Base-by-base conservation (phyloP, 257 asterid genomes). In the Vinca minor region DNA sequence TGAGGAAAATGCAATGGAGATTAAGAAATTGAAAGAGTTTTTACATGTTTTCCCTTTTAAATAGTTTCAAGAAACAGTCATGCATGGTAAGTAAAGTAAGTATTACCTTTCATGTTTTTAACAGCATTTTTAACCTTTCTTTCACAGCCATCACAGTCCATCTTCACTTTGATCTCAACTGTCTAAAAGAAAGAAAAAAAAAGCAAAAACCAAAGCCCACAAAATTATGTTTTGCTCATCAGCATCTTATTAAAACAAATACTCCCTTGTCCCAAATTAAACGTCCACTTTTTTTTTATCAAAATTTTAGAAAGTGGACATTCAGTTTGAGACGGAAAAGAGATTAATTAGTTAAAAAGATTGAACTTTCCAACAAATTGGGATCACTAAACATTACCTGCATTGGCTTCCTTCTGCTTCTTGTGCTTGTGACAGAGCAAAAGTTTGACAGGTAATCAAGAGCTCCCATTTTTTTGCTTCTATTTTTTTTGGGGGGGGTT, bases 121-220 rank as follows among this genome's bases (percentile, higher is more conserved):
- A 83, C 91, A 28, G 95, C 87, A 68, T 85, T 84, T 76, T 67
- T 87, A 59, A 89, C 96, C 66, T 85, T 85, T 79, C 96, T 85
- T 78, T 89, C 96, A 62, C 96, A 89, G 58, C 96, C 96, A 74
- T 89, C 96, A 68, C 96, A 89, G 71, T 89, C 96, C 89, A 89
- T 79, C 78, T 89, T 89, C 28, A 89, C 94, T 77, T 79, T 87
- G 73, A 89, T 83, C 82, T 89, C 96, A 54, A 89, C 95, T 1
- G 95, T 89, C 96, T 89, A 81, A 66, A 3, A 23, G n/a, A 49
- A 57, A n/a, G n/a, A n/a, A n/a, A n/a, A n/a, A n/a, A n/a, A n/a
- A n/a, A n/a, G 17, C 14, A 47, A 5, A 46, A 15, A 52, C 2
- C 23, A 34, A 32, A 57, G 21, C 14, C 15, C 36, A 4, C 7